These are phyloP conservation scores for Carex myosuroides DNA, from an alignment of 176 grass and related monocot species.

Conservation along the genomic window DNA sequence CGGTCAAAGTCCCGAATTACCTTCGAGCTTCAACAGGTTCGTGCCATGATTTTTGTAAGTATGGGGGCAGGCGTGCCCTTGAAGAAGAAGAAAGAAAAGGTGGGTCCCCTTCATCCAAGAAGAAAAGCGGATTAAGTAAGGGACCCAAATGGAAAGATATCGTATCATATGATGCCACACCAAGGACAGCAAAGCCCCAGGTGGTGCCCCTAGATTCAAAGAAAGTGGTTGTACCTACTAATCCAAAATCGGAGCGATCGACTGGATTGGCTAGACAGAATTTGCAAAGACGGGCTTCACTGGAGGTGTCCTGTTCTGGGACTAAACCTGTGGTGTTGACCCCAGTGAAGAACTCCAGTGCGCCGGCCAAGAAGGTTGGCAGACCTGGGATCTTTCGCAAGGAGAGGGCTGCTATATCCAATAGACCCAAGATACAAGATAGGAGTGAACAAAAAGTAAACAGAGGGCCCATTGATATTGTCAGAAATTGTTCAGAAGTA, in stretches of 20 bases:
- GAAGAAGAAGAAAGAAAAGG: slow-evolving; percentile 52
- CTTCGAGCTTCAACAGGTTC: slow-evolving; percentile 64
- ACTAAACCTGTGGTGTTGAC: neutral
- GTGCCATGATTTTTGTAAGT: slow-evolving; percentile 94
- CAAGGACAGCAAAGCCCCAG: slow-evolving; percentile 23
- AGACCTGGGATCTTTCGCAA: neutral
- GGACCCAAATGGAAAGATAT: slow-evolving; percentile 32
- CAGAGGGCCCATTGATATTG: neutral
- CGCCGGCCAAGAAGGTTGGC: neutral
- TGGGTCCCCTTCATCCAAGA: slow-evolving; percentile 30
- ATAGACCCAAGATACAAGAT: slow-evolving; percentile 3
- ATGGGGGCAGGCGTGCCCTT: slow-evolving; percentile 41
- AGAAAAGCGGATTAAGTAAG: slow-evolving; percentile 17
- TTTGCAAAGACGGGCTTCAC: slow-evolving; percentile 14
- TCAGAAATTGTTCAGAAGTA: neutral
- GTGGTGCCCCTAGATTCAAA: slow-evolving; percentile 27
- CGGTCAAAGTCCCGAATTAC: slow-evolving; percentile 47
- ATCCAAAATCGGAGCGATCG: slow-evolving; percentile 30
- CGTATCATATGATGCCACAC: slow-evolving; percentile 30
- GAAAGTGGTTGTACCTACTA: slow-evolving; percentile 11
- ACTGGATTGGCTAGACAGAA: slow-evolving; percentile 23
- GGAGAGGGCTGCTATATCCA: neutral
- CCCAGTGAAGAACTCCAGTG: slow-evolving; percentile 13
- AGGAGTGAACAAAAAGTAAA: slow-evolving; percentile 1
- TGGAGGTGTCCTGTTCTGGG: slow-evolving; percentile 1